A percentile compares a stretch with the other conserved stretches of the same genome.
phyloP scores from a whole-genome alignment of 345 rosid genomes.

The Corymbia maculata region DNA sequence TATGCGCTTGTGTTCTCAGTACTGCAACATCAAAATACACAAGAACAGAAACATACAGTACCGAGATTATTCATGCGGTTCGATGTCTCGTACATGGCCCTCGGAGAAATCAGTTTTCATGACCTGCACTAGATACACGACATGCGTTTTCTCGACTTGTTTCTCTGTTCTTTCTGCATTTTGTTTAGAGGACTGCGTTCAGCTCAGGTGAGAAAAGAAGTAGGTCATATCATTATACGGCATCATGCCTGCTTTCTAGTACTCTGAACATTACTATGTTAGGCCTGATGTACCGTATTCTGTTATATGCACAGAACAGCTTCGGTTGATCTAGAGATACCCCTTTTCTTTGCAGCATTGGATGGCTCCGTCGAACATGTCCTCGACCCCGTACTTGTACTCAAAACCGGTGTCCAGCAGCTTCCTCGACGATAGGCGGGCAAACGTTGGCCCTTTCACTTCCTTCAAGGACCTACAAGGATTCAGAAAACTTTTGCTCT shows the following conservation, averaged over 20 bases:
- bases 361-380: constrained; percentile 22
- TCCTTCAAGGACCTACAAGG: not conserved
- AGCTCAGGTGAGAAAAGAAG: not conserved
- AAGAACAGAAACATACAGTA: not conserved
- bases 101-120: not conserved
- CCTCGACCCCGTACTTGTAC: constrained; percentile 15
- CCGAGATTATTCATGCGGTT: not conserved
- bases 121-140: not conserved
- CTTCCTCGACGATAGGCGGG: constrained; percentile 18
- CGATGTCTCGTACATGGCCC: not conserved
- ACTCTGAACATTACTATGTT: not conserved
- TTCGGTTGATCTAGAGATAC: not conserved
- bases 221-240: fast-evolving
- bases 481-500: not conserved
- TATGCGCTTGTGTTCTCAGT: not conserved
- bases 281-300: not conserved
- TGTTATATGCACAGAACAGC: not conserved
- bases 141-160: not conserved
- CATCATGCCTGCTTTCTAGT: not conserved
- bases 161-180: not conserved
- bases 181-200: not conserved
- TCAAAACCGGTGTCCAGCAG: constrained; percentile 22
- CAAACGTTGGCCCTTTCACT: not conserved
- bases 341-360: constrained; percentile 22
- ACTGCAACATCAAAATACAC: not conserved